Base-by-base conservation (phyloP, 140 eudicot genomes). In the Cichorium intybus region DNA sequence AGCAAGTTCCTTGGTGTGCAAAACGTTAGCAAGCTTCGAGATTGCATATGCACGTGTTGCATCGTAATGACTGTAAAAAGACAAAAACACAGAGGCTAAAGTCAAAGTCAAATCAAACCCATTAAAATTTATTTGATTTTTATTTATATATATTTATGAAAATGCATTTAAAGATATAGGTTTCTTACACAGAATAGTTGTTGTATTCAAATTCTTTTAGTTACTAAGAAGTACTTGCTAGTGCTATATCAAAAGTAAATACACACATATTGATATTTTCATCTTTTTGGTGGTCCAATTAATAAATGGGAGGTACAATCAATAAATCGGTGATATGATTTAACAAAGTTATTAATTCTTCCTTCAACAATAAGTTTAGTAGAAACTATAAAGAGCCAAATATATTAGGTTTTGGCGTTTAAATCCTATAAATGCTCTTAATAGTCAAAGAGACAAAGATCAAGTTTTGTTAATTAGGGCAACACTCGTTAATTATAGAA, bases 21-120 rank as follows among this genome's bases (percentile, higher is more conserved):
- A 81, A 74, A 93, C 93, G 86, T 88, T 93, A 34, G 97, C 97
- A 24, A 93, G 94, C 86, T 93, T 93, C 76, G 99, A 93, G 74
- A 88, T 82, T 20, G 99, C 86, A 77, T 93, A 93, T 22, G 99
- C 99, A 88, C 99, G 96, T 83, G 97, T 93, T 59, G 94, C 93
- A 78, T 93, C 97, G 81, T 88, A 93, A 58, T 80, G 61, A 62
- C 98, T 93, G 89, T 37, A 45, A 54, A 68, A 76, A 69, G 70
- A 81, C 76, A 78, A 62, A 74, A 49, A 60, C 39, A 56, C 48
- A n/a, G 26, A 37, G 58, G 22, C 51, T 68, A 75, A 60, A 67
- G 71, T 75, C 17, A 39, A 15, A 14, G 20, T 43, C 49, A 43
- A 37, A 37, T 37, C 75, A 75, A 74, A 67, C 73, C 34, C 49